phyloP scores from a whole-genome alignment of 2,329 filamentous ascomycete genomes.

The Monosporascus sp. region DNA sequence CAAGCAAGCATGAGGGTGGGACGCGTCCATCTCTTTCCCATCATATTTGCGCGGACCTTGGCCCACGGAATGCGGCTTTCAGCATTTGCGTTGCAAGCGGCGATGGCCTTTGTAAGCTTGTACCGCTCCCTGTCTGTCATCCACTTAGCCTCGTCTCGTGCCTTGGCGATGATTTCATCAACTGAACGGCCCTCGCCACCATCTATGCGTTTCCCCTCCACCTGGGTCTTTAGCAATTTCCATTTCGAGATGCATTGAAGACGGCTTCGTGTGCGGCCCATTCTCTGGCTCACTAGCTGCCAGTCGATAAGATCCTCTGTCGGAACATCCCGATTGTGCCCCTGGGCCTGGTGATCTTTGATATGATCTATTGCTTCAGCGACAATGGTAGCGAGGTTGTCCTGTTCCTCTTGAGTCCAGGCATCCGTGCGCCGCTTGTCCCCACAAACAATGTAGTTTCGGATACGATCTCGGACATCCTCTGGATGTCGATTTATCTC shows the following conservation, averaged over 20 bases:
- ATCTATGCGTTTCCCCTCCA: conserved; percentile 18
- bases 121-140: conserved; percentile 23
- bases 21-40: conserved; percentile 15
- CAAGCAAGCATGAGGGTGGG: conserved; percentile 25
- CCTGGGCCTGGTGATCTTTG: conserved; percentile 30
- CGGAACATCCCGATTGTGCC: conserved; percentile 27
- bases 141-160: conserved; percentile 19
- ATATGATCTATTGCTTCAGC: conserved; percentile 46
- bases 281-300: conserved; percentile 56
- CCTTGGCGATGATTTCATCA: conserved; percentile 21
- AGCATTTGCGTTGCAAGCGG: conserved; percentile 12
- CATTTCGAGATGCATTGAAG: conserved; percentile 67
- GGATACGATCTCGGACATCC: conserved; percentile 65
- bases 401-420: conserved; percentile 60
- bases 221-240: conserved; percentile 38
- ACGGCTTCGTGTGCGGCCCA: conserved; percentile 57
- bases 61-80: conserved; percentile 27
- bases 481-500: conserved; percentile 58
- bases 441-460: conserved; percentile 60
- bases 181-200: conserved; percentile 9
- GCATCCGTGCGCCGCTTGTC: conserved; percentile 44
- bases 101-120: conserved; percentile 20
- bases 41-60: conserved; percentile 13
- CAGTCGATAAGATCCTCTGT: conserved; percentile 58
- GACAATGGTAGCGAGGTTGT: conserved; percentile 46